phyloP scores from a whole-genome alignment of 1,139 yeast species.

The Zygosaccharomyces pseudobailii region DNA sequence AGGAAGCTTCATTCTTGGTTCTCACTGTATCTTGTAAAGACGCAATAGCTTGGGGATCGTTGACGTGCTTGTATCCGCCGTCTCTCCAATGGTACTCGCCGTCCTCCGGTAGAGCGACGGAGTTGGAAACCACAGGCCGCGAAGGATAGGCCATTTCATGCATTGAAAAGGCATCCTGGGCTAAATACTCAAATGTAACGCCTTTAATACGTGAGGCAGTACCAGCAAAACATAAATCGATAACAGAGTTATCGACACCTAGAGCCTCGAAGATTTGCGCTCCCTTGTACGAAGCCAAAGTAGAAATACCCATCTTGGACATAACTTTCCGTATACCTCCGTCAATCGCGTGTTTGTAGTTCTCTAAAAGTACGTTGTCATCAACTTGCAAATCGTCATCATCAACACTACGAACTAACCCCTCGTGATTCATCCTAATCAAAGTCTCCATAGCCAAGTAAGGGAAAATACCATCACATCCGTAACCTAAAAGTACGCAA shows the following conservation, averaged over 20 bases:
- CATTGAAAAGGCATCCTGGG: slow-evolving; percentile 91
- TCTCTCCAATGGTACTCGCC: slow-evolving; percentile 99
- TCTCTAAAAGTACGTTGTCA: slow-evolving; percentile 57
- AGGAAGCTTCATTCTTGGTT: slow-evolving; percentile 90
- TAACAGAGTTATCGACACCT: slow-evolving; percentile 92
- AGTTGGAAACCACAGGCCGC: slow-evolving; percentile 65
- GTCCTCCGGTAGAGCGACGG: slow-evolving; percentile 75
- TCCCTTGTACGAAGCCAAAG: slow-evolving; percentile 95
- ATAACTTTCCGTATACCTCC: slow-evolving; percentile 92
- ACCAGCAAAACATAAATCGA: slow-evolving; percentile 94
- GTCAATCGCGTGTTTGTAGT: slow-evolving; percentile 79
- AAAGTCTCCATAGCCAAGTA: slow-evolving; percentile 89
- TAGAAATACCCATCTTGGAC: slow-evolving; percentile 99
- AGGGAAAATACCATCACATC: slow-evolving; percentile 95
- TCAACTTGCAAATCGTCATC: slow-evolving; percentile 40
- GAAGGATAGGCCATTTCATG: slow-evolving; percentile 91
- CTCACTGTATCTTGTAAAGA: slow-evolving; percentile 95
- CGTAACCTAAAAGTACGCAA: slow-evolving; percentile 91
- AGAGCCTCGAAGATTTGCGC: slow-evolving; percentile 97
- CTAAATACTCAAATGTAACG: slow-evolving; percentile 89
- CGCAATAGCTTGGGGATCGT: slow-evolving; percentile 93
- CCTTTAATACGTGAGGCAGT: slow-evolving; percentile 97
- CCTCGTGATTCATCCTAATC: slow-evolving; percentile 77
- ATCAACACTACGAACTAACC: slow-evolving; percentile 55
- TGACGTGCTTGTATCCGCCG: slow-evolving; percentile 94